phyloP scores from a whole-genome alignment of 2,329 filamentous ascomycete species.

The Botrytis tulipae region DNA sequence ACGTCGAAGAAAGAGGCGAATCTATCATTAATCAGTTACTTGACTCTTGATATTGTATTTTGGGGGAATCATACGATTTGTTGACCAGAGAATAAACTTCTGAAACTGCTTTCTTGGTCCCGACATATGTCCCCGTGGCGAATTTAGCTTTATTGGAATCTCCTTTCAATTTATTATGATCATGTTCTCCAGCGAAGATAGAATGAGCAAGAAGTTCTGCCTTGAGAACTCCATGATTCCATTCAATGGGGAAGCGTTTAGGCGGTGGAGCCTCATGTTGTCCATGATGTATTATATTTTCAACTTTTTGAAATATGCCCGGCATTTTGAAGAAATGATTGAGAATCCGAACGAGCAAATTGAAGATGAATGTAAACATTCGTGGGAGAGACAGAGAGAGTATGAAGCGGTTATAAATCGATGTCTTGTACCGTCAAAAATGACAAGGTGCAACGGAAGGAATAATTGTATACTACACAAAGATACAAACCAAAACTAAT shows the following conservation, averaged over 20 bases:
- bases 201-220: conserved; percentile 14
- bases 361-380: neutral
- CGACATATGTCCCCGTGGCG: conserved; percentile 8
- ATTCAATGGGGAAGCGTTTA: neutral
- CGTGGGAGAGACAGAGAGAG: neutral
- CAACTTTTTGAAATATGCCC: conserved; percentile 4
- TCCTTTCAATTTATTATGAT: neutral
- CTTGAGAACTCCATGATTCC: conserved; percentile 19
- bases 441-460: neutral
- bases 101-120: conserved; percentile 17
- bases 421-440: neutral
- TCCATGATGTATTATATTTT: conserved; percentile 12
- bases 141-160: neutral
- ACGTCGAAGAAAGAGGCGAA: conserved; percentile 18
- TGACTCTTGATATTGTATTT: neutral
- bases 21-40: neutral
- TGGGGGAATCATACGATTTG: neutral
- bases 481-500: neutral
- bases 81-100: conserved; percentile 14
- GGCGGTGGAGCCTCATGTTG: neutral
- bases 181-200: conserved; percentile 9
- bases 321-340: neutral
- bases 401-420: neutral
- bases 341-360: neutral
- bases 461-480: neutral